A percentile compares a stretch with the other conserved stretches of the same genome.
Evolutionary conservation across 176 grass and related monocot species (phyloP).

Genomic region (Areca catechu): DNA sequence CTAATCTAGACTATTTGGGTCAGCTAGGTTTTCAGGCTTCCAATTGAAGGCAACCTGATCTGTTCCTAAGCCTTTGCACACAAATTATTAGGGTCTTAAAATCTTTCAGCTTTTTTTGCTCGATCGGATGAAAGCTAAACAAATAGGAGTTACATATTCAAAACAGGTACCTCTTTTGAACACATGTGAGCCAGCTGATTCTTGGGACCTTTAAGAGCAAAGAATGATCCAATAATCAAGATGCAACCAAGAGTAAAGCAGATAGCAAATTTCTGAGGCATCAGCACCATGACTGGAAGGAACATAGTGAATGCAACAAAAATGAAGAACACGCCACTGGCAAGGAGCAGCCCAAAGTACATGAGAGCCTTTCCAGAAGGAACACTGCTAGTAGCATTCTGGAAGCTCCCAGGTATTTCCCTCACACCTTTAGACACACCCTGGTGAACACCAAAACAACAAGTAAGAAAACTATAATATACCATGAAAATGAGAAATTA

Average conservation of each 20-base stretch:
- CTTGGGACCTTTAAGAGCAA: conserved; percentile 79
- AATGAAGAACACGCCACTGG: conserved; percentile 87
- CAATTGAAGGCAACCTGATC: too few relatives aligned
- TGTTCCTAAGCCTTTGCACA: too few relatives aligned
- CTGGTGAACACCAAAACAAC: conserved; percentile 20
- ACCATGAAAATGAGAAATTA: too few relatives aligned
- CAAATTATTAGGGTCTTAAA: too few relatives aligned
- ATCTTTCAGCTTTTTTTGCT: too few relatives aligned
- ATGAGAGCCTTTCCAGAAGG: conserved; percentile 85
- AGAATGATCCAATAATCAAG: conserved; percentile 84
- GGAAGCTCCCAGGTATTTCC: conserved; percentile 84
- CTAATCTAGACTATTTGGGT: too few relatives aligned
- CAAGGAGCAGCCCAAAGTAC: conserved; percentile 92
- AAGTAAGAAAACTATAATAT: not conserved
- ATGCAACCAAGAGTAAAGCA: conserved; percentile 85
- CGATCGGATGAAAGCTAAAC: too few relatives aligned
- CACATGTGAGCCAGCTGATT: conserved; percentile 89
- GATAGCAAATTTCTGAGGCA: conserved; percentile 97
- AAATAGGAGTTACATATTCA: not conserved
- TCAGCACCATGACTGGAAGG: conserved; percentile 83
- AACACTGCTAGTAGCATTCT: conserved; percentile 74
- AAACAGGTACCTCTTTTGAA: conserved; percentile 69
- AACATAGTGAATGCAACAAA: conserved; percentile 88
- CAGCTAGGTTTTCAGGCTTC: too few relatives aligned
- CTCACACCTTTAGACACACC: conserved; percentile 69